A percentile compares a stretch with the other conserved stretches of the same genome.
These are phyloP conservation scores for Rhizopus delemar DNA, from an alignment of 371 early-diverging fungal genomes.

Conservation along the genomic window DNA sequence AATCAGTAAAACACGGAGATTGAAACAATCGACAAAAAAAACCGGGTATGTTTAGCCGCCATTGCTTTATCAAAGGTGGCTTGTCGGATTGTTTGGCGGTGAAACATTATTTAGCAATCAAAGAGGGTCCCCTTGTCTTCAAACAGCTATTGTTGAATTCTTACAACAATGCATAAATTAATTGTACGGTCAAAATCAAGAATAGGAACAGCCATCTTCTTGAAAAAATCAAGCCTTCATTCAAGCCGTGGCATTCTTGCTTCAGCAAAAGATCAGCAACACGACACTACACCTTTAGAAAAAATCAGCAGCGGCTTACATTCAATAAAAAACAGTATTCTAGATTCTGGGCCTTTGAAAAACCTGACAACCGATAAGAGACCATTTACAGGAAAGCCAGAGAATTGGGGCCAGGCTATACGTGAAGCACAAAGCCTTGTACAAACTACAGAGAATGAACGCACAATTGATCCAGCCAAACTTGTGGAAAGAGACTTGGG, in stretches of 20 bases:
- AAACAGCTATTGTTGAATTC: no score
- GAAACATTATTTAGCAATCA: neutral
- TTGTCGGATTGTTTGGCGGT: neutral
- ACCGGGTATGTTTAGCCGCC: neutral
- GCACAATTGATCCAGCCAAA: conserved; percentile 58
- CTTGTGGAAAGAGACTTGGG: conserved; percentile 78
- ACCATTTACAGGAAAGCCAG: conserved; percentile 40
- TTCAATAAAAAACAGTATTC: conserved; percentile 23
- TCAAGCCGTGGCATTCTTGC: neutral
- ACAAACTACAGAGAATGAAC: conserved; percentile 35
- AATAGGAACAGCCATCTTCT: neutral
- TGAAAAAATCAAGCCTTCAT: conserved; percentile 1
- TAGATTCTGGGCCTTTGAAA: conserved; percentile 19
- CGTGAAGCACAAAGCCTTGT: conserved; percentile 53
- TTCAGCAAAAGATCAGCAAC: conserved; percentile 3
- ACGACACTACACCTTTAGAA: conserved; percentile 29
- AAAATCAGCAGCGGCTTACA: conserved; percentile 38
- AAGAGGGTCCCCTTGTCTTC: neutral
- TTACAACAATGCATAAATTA: neutral
- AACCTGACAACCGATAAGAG: conserved; percentile 19
- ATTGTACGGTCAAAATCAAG: neutral
- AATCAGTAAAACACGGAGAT: neutral
- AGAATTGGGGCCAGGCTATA: conserved; percentile 58
- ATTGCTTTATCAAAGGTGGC: neutral
- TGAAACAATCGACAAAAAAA: conserved; percentile 5